Percentiles rank a stretch among this genome's conserved stretches.
Evolutionary conservation across 2,329 filamentous ascomycete genomes (phyloP).

Genomic region (Aspergillus phoenicis): DNA sequence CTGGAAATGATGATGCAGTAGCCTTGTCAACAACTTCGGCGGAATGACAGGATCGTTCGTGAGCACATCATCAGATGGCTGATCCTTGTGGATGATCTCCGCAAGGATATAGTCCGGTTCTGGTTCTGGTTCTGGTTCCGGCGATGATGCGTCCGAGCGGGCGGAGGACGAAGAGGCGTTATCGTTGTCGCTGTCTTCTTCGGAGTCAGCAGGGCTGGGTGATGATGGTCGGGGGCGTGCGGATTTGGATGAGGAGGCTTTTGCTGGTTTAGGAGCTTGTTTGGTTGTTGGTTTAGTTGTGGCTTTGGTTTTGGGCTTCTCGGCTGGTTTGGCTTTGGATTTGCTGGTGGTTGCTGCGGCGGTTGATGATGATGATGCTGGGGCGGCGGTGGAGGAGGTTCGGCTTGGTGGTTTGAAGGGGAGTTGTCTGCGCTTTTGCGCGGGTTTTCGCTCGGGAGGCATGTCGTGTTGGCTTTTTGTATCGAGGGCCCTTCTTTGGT

Average conservation of each 20-base stretch:
- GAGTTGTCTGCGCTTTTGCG: conserved; percentile 42
- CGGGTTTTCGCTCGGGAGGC: conserved; percentile 32
- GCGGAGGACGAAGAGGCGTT: neutral
- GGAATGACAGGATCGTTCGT: conserved; percentile 61
- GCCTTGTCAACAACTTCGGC: conserved; percentile 69
- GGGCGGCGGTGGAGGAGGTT: conserved; percentile 28
- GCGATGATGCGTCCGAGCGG: conserved; percentile 14
- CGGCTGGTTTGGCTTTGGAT: conserved; percentile 11
- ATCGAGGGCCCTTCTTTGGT: neutral
- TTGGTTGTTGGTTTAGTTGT: conserved; percentile 10
- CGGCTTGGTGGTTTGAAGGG: conserved; percentile 51
- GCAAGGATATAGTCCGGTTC: conserved; percentile 54
- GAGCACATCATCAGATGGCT: conserved; percentile 31
- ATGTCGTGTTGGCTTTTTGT: conserved; percentile 19
- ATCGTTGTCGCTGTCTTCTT: conserved; percentile 9
- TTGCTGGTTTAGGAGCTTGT: conserved; percentile 10
- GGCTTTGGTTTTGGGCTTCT: neutral
- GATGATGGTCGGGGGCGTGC: conserved; percentile 12
- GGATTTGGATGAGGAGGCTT: conserved; percentile 10
- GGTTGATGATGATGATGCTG: conserved; percentile 22
- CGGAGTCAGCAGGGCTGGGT: conserved; percentile 6
- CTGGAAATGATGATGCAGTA: conserved; percentile 78
- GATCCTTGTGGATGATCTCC: conserved; percentile 41
- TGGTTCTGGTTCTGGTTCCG: conserved; percentile 22
- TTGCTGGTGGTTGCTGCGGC: conserved; percentile 19